Percentiles rank a stretch among this genome's conserved stretches.
Conservation (phyloP, 768 basidiomycete genomes). For the Xerocomellus dryophilus region DNA sequence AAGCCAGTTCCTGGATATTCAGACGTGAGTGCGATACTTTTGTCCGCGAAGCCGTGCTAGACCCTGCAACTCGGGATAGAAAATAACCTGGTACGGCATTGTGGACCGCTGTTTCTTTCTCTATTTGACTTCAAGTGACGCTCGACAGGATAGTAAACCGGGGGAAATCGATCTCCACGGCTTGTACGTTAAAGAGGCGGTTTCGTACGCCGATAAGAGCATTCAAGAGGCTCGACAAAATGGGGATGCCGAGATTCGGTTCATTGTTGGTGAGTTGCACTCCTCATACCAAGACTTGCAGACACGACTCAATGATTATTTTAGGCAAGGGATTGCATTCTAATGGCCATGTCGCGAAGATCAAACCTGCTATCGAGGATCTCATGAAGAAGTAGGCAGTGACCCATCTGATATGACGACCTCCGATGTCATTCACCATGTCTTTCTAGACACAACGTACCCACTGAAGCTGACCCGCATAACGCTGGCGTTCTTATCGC, state of each 20-base stretch:
- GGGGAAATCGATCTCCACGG: constrained; percentile 90
- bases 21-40: constrained; percentile 39
- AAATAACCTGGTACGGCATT: constrained; percentile 62
- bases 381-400: constrained; percentile 71
- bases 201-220: constrained; percentile 66
- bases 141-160: constrained; percentile 54
- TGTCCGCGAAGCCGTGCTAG: background rate
- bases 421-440: background rate
- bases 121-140: background rate
- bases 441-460: constrained; percentile 59
- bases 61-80: constrained; percentile 38
- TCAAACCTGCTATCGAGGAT: constrained; percentile 89
- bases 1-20: constrained; percentile 90
- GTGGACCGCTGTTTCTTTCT: background rate
- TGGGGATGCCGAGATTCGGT: constrained; percentile 61
- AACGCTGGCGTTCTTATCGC: constrained; percentile 88
- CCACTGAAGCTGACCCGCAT: constrained; percentile 69
- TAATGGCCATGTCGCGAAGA: constrained; percentile 68
- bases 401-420: background rate
- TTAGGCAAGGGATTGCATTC: constrained; percentile 88
- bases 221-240: constrained; percentile 62
- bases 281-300: background rate
- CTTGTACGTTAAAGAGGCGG: constrained; percentile 90
- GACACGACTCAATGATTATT: background rate
- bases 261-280: constrained; percentile 76